phyloP scores from a whole-genome alignment of 768 basidiomycete genomes.

The Sarcodon sp. region DNA sequence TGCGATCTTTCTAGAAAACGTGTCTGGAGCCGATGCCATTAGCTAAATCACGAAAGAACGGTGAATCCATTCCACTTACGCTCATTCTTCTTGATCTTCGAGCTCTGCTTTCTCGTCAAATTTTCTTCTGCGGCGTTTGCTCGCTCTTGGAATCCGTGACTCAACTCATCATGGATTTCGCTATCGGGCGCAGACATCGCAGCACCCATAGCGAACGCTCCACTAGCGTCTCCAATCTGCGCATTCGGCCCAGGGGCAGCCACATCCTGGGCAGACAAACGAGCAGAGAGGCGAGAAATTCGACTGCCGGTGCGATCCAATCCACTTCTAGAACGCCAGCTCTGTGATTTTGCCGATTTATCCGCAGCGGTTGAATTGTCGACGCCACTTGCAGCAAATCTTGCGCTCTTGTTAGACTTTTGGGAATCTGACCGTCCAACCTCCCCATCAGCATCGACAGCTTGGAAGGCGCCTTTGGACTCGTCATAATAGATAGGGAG shows the following conservation, averaged over 20 bases:
- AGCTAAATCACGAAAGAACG: background rate
- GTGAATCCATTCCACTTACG: background rate
- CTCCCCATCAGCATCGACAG: background rate
- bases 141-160: background rate
- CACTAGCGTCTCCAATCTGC: background rate
- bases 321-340: background rate
- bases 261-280: background rate
- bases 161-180: background rate
- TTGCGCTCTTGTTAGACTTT: background rate
- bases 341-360: background rate
- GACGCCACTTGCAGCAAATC: background rate
- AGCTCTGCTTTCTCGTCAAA: background rate
- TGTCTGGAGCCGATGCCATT: background rate
- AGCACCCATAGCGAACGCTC: background rate
- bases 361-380: background rate
- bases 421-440: background rate
- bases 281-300: background rate
- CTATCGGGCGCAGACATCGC: background rate
- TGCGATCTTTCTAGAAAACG: background rate
- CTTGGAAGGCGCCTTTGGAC: background rate
- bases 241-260: background rate
- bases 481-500: background rate
- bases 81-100: background rate
- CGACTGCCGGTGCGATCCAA: background rate
- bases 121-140: background rate